Evolutionary conservation across 164 flowering plant species (phyloP).

Genomic region (Brasenia schreberi): DNA sequence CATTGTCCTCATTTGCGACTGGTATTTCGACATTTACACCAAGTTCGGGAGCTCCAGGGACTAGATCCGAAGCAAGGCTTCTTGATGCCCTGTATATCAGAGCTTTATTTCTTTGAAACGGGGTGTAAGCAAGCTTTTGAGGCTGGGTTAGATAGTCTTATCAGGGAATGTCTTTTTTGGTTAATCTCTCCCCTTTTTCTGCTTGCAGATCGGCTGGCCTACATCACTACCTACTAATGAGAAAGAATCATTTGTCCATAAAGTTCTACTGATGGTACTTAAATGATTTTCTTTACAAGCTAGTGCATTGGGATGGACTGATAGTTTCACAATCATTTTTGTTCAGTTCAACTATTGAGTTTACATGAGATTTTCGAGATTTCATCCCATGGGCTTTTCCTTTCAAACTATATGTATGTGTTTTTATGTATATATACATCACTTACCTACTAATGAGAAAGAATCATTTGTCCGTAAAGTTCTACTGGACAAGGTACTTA

Average conservation of each 20-base stretch:
- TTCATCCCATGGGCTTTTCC: no score
- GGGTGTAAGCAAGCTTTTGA: no score
- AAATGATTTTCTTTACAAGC: background rate
- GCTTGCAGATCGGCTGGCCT: constrained; percentile 90
- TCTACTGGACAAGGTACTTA: constrained; percentile 60
- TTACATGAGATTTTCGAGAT: no score
- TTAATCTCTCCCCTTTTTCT: constrained; percentile 1
- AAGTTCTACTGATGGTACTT: constrained; percentile 66
- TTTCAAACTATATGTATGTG: no score
- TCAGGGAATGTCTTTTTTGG: background rate
- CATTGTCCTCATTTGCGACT: no score
- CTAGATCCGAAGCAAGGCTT: no score
- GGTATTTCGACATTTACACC: no score
- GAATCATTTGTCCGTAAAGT: constrained; percentile 55
- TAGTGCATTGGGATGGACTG: background rate
- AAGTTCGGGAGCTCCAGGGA: no score
- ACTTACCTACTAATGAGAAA: constrained; percentile 83
- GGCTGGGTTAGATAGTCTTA: no score
- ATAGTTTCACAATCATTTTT: background rate
- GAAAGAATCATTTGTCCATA: constrained; percentile 54
- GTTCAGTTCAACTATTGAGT: background rate
- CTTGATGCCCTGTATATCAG: no score
- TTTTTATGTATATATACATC: constrained; percentile 19
- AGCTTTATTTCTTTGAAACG: no score
- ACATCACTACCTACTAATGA: constrained; percentile 82